Conservation (phyloP, 2,329 filamentous ascomycete species). For the Penicillium digitatum region DNA sequence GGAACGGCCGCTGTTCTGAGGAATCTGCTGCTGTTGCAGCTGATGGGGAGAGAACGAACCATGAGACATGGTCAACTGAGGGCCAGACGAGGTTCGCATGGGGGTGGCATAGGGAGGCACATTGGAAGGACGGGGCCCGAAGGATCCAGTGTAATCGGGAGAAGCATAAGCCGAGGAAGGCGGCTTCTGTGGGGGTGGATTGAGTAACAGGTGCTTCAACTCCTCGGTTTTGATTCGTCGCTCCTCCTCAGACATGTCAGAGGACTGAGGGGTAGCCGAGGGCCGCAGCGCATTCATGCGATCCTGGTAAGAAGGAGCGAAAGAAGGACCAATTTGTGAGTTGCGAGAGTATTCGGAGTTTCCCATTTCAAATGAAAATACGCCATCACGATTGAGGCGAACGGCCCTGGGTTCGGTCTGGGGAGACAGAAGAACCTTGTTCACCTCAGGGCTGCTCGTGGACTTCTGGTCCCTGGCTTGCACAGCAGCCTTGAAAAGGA, state of each 20-base stretch:
- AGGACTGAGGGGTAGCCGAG: slow-evolving; percentile 26
- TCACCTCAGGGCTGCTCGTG: slow-evolving; percentile 42
- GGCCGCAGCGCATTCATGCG: slow-evolving; percentile 45
- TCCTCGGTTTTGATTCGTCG: slow-evolving; percentile 44
- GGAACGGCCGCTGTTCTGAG: slow-evolving; percentile 19
- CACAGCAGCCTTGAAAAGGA: slow-evolving; percentile 84
- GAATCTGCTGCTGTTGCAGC: slow-evolving; percentile 12
- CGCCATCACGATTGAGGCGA: slow-evolving; percentile 48
- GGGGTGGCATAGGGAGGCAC: slow-evolving; percentile 33
- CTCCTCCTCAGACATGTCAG: slow-evolving; percentile 37
- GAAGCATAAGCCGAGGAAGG: slow-evolving; percentile 31
- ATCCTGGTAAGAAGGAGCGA: slow-evolving; percentile 56
- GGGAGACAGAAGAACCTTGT: slow-evolving; percentile 51
- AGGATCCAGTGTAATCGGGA: slow-evolving; percentile 18
- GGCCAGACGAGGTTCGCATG: slow-evolving; percentile 34
- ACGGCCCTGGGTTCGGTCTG: slow-evolving; percentile 37
- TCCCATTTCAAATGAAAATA: slow-evolving; percentile 68
- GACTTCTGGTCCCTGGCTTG: slow-evolving; percentile 57
- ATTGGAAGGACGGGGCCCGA: slow-evolving; percentile 18
- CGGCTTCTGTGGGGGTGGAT: slow-evolving; percentile 38
- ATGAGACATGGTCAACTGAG: slow-evolving; percentile 26
- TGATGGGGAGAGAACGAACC: slow-evolving; percentile 12
- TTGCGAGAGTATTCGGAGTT: slow-evolving; percentile 49
- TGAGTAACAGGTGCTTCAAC: slow-evolving; percentile 45
- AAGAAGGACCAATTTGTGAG: slow-evolving; percentile 59